Evolutionary conservation across 305 asterid genomes (phyloP), one percentile per base, ranked within the genome.

Genomic region (Euphrasia arctica): DNA sequence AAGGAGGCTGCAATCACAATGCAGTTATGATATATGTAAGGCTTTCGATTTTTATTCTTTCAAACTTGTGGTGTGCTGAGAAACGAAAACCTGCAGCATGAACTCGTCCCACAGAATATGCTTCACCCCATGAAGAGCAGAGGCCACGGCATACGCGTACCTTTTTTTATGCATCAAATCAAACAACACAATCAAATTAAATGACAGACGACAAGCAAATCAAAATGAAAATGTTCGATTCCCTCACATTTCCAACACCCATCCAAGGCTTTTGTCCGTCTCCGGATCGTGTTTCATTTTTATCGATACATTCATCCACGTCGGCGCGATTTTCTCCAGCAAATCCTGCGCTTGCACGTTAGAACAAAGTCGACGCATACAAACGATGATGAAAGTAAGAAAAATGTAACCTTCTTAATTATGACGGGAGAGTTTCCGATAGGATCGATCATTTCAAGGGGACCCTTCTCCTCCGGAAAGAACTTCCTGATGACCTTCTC

Each of bases 101-200:
- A 84, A 84, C 63, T 78, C 79, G 66, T 78, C 65, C 31, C 60
- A 60, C 51, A 84, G 86, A 72, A 79, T 64, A 71, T 84, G 84
- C 45, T 70, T 72, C 77, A 82, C 85, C 1, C 83, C 81, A 43
- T 82, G 85, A 68, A 84, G 74, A 68, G 91, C 91, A 15, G 88
- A 77, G 58, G 88, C 91, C 62, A 84, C 77, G 6, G 91, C 88
- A 59, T 82, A 84, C 8, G 65, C 91, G 43, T 84, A 84, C 90
- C 90, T 18, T 18, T 83, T 28, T 55, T 29, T n/a, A 11, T 29
- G 9, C 13, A 22, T 2, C n/a, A 28, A 2, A 27, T 4, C 10
- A 27, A 52, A 6, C 0, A 10, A 28, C 4, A n/a, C n/a, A n/a
- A n/a, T n/a, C n/a, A n/a, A n/a, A n/a, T n/a, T n/a, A n/a, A n/a